Percentiles rank a stretch among this genome's conserved stretches.
These are phyloP conservation scores for Amaranthus tricolor DNA, from an alignment of 179 eudicot species.

Conservation along the genomic window DNA sequence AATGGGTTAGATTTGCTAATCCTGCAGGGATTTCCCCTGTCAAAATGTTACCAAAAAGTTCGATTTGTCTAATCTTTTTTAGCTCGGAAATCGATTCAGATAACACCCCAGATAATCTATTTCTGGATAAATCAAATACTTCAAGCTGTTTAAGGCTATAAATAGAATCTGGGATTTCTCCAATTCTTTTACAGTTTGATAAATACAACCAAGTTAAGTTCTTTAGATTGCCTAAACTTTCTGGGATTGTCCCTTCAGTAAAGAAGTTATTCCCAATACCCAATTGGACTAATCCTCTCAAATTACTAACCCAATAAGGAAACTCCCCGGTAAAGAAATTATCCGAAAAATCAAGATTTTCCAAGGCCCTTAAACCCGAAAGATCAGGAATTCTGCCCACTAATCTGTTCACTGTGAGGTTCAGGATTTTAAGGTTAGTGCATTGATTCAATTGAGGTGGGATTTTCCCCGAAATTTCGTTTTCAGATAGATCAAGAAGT, in stretches of 20 bases:
- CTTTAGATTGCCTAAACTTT: conserved; percentile 59
- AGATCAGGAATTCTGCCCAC: conserved; percentile 71
- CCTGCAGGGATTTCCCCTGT: conserved; percentile 73
- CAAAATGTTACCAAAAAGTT: conserved; percentile 67
- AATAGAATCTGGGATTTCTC: conserved; percentile 71
- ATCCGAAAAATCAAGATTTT: conserved; percentile 59
- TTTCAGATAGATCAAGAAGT: conserved; percentile 48
- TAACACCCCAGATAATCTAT: conserved; percentile 61
- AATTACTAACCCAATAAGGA: conserved; percentile 69
- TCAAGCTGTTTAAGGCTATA: conserved; percentile 52
- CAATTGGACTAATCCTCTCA: conserved; percentile 48
- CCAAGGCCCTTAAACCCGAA: conserved; percentile 49
- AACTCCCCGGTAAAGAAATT: conserved; percentile 68
- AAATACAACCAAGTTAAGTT: conserved; percentile 60
- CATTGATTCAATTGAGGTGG: conserved; percentile 48
- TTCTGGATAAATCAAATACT: conserved; percentile 65
- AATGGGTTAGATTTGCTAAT: conserved; percentile 50
- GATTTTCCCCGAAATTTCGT: conserved; percentile 47
- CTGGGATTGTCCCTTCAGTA: conserved; percentile 65
- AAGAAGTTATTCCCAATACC: conserved; percentile 61
- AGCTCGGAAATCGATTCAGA: conserved; percentile 49
- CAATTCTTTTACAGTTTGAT: conserved; percentile 46
- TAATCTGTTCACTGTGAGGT: conserved; percentile 55
- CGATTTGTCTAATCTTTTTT: conserved; percentile 57
- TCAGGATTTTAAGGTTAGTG: conserved; percentile 55